phyloP scores from a whole-genome alignment of 257 asterid genomes.

The Plectranthus barbatus region DNA sequence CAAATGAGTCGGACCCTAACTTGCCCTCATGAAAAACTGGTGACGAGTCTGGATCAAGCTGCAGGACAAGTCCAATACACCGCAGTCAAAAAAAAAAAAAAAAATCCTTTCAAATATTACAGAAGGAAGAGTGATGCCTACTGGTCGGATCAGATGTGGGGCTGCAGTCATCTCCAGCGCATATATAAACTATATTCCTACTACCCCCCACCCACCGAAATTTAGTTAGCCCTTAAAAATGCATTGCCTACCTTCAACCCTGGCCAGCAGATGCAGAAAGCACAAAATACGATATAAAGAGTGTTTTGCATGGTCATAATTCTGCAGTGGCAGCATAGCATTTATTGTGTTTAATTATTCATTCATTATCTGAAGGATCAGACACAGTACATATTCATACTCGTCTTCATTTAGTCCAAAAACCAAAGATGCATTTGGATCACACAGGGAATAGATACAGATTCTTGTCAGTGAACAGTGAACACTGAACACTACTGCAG shows the following conservation, averaged over 20 bases:
- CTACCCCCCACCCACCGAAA: too few relatives aligned
- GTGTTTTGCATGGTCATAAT: neutral
- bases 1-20: constrained; percentile 37
- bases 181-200: too few relatives aligned
- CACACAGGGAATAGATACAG: neutral
- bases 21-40: constrained; percentile 43
- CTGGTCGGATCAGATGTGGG: too few relatives aligned
- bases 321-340: neutral
- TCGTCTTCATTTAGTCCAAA: neutral
- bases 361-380: neutral
- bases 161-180: neutral
- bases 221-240: neutral
- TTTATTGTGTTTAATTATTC: neutral
- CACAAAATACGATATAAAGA: neutral
- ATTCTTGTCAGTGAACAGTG: neutral
- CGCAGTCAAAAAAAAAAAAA: neutral
- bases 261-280: neutral
- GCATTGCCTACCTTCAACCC: neutral
- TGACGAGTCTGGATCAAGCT: constrained; percentile 47
- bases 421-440: neutral
- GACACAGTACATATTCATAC: neutral
- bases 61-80: constrained; percentile 15
- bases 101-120: neutral
- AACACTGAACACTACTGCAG: too few relatives aligned
- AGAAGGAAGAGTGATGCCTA: neutral